These are phyloP conservation scores for Prunus kanzakura DNA, from an alignment of 306 rosid species.

Conservation along the genomic window DNA sequence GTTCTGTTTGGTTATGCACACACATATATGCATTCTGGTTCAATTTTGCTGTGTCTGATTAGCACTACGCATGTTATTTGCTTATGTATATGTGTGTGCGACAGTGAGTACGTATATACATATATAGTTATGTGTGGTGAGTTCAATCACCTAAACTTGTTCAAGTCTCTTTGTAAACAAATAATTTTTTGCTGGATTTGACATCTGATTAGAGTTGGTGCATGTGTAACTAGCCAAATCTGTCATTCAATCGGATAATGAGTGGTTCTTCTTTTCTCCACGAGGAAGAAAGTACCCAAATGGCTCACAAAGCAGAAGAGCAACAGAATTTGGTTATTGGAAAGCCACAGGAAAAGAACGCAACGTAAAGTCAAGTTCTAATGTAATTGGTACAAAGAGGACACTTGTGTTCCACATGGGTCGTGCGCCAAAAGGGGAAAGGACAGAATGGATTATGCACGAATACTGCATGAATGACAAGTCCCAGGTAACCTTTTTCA, in stretches of 20 bases:
- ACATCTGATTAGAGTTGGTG: slow-evolving; percentile 27
- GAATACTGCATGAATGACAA: slow-evolving; percentile 71
- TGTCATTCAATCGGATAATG: slow-evolving; percentile 64
- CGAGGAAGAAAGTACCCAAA: slow-evolving; percentile 96
- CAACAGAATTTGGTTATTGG: slow-evolving; percentile 91
- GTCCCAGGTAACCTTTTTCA: slow-evolving; percentile 57
- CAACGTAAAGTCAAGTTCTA: slow-evolving; percentile 67
- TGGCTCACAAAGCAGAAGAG: slow-evolving; percentile 86
- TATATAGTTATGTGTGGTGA: neutral
- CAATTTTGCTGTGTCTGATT: neutral
- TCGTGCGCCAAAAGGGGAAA: slow-evolving; percentile 93
- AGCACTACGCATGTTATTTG: neutral
- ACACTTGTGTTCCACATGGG: slow-evolving; percentile 91
- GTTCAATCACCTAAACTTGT: neutral
- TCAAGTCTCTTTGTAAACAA: neutral
- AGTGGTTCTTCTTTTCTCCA: slow-evolving; percentile 96
- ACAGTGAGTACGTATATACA: neutral
- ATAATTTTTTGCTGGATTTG: neutral
- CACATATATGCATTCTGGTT: neutral
- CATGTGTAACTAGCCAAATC: slow-evolving; percentile 60
- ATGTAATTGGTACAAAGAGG: slow-evolving; percentile 73
- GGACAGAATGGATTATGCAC: slow-evolving; percentile 98
- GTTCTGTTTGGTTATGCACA: neutral
- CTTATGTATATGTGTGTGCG: neutral
- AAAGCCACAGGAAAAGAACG: slow-evolving; percentile 97